Percentiles rank a stretch among this genome's conserved stretches.
Conservation (phyloP, 2,329 filamentous ascomycete species). For the Magnaporthiopsis poae region DNA sequence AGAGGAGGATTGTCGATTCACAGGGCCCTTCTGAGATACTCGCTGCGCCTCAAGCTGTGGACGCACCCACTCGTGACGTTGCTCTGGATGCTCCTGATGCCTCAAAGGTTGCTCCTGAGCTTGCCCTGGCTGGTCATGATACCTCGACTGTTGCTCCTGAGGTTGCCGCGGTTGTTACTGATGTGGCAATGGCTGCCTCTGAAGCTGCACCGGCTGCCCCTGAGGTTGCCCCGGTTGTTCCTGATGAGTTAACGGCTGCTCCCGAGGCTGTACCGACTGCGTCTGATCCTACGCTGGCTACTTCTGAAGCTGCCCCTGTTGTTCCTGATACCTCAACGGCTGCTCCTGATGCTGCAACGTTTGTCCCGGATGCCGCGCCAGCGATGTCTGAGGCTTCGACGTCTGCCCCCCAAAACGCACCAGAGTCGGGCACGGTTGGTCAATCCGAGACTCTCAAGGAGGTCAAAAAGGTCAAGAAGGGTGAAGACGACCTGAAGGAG, state of each 20-base stretch:
- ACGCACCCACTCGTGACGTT: too few relatives aligned
- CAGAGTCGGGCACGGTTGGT: background rate
- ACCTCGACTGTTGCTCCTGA: background rate
- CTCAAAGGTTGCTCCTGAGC: background rate
- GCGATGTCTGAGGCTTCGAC: background rate
- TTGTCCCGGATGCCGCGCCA: background rate
- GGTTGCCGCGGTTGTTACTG: background rate
- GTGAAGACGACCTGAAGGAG: conserved; percentile 26
- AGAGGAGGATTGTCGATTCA: background rate
- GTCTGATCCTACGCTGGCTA: background rate
- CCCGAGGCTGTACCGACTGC: too few relatives aligned
- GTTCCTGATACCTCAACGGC: background rate
- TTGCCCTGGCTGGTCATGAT: background rate
- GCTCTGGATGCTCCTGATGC: background rate
- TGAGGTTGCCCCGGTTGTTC: background rate
- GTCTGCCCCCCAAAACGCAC: background rate
- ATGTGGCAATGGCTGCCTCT: background rate
- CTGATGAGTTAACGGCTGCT: background rate
- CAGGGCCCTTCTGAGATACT: background rate
- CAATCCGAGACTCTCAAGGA: background rate
- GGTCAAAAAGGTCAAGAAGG: conserved; percentile 17
- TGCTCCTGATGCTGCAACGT: background rate
- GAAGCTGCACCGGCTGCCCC: background rate
- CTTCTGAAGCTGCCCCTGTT: background rate
- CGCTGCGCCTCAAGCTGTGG: background rate